Evolutionary conservation across 441 rosid species (phyloP), one percentile per base, ranked within the genome.

Genomic region (Lepidium campestre): DNA sequence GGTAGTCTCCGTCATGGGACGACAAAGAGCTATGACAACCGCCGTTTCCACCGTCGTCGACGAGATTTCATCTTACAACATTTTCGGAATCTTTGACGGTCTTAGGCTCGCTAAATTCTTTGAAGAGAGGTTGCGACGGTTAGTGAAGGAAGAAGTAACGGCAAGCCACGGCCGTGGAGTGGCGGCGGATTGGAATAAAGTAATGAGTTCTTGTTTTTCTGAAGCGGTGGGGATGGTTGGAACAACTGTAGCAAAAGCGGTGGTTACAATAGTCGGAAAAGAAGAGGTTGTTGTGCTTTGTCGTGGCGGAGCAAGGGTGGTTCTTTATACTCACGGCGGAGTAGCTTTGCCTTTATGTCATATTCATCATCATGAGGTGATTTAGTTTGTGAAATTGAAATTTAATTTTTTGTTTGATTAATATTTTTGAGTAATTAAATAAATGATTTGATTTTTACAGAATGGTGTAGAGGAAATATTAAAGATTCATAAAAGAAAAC

Each of bases 221-320:
- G 83, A 62, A 69, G 77, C 82, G 81, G 91, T 81, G 48, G 86
- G 69, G 63, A 80, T 80, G 77, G 59, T 82, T 53, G 86, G 89
- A 1, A 75, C 91, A 10, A 80, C 86, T 34, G 79, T 82, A 18
- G 81, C 42, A 0, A 12, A 7, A 25, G 76, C 71, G 44, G 62
- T 85, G 55, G 91, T 89, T 40, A 93, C 87, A 7, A 82, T 92
- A 62, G 89, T 89, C 5, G 93, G 96, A 6, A 68, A 76, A 65
- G 82, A 78, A 13, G 85, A 73, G 57, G 62, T 88, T 53, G 79
- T 92, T 62, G 85, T 85, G 45, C 84, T 91, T 0, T 89, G 89
- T 40, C 84, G 96, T 45, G 98, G 98, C 10, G 95, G 91, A 44
- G 91, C 95, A 6, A 86, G 95, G 72, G 86, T 89, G 12, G 85